Conservation (phyloP, 1,284 basidiomycete genomes). For the Omphalotus olearius region DNA sequence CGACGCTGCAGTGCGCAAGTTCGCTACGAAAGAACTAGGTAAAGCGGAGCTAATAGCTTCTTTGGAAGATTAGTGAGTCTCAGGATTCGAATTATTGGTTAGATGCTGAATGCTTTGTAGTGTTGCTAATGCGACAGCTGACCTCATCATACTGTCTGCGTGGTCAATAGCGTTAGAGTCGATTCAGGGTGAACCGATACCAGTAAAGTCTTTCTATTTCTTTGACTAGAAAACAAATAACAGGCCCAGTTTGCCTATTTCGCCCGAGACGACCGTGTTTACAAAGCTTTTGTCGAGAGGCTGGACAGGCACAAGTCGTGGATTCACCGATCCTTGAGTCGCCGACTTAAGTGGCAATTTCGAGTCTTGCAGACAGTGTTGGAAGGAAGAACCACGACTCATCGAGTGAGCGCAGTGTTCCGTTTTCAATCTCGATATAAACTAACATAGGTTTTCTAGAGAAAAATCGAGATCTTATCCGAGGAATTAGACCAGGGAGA, state of each 20-base stretch:
- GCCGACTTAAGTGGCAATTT: slow-evolving; percentile 69
- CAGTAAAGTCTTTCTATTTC: slow-evolving; percentile 39
- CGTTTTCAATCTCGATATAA: neutral
- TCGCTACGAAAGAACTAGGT: slow-evolving; percentile 73
- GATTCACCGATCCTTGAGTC: slow-evolving; percentile 45
- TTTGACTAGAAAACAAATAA: neutral
- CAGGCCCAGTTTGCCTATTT: slow-evolving; percentile 65
- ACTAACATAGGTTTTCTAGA: slow-evolving; percentile 35
- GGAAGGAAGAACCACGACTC: slow-evolving; percentile 60
- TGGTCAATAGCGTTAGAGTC: slow-evolving; percentile 58
- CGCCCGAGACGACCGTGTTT: slow-evolving; percentile 76
- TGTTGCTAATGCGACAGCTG: slow-evolving; percentile 75
- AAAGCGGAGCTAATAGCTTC: slow-evolving; percentile 73
- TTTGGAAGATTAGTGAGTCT: slow-evolving; percentile 75
- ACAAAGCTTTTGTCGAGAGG: slow-evolving; percentile 62
- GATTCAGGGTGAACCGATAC: slow-evolving; percentile 55
- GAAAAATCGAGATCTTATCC: slow-evolving; percentile 58
- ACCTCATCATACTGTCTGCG: slow-evolving; percentile 68
- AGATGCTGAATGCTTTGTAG: slow-evolving; percentile 30
- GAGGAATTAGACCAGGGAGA: slow-evolving; percentile 60
- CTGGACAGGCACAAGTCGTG: slow-evolving; percentile 47
- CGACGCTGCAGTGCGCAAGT: slow-evolving; percentile 61
- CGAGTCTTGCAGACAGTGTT: slow-evolving; percentile 54
- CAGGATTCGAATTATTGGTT: neutral
- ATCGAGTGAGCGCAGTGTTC: slow-evolving; percentile 44